Evolutionary conservation across 177 flowering plant species (phyloP), one percentile per base, ranked within the genome.

Genomic region (Vitis hybrid): DNA sequence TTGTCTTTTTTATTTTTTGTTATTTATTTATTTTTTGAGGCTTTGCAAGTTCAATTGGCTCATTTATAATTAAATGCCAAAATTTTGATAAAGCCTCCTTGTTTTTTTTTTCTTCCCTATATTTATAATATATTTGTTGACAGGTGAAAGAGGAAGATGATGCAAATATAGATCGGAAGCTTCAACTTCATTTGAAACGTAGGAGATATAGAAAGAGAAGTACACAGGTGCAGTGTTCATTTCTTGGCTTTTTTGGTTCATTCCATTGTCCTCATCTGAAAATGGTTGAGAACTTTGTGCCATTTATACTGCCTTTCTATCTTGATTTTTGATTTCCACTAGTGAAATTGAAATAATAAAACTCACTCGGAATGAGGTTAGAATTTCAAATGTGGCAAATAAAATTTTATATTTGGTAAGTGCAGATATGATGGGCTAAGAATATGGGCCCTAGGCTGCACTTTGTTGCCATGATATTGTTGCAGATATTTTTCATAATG

Each of bases 71-170:
- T 39, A 39, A 39, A 7, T 39, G 45, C 45, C 8, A 39, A 39
- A 39, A 39, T 39, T 39, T 39, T 39, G 45, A 0, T 39, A 39
- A 5, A 39, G 7, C 45, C 8, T 39, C 7, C 8, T 39, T 0
- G 1, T 5, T 59, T 54, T 4, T 59, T 59, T 58, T n/a, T 18
- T 10, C 20, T 11, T 14, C 59, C 18, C 13, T 63, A 1, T 63
- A 45, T 51, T 63, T 60, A 15, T 54, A 39, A n/a, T 61, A 19
- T 39, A 49, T 71, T 39, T 58, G 16, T 73, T 83, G 58, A 68
- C 77, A 96, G 98, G 95, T 96, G 54, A 93, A 92, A 69, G 99
- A 96, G 77, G 99, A 96, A 70, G 98, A 96, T 72, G 99, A 96
- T 81, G 84, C 80, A 70, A 85, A 73, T 50, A 56, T 75, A 70